Percentiles rank a stretch among this genome's conserved stretches.
Evolutionary conservation across 2,329 filamentous ascomycete genomes (phyloP).

Genomic region (Coleophoma cylindrospora): DNA sequence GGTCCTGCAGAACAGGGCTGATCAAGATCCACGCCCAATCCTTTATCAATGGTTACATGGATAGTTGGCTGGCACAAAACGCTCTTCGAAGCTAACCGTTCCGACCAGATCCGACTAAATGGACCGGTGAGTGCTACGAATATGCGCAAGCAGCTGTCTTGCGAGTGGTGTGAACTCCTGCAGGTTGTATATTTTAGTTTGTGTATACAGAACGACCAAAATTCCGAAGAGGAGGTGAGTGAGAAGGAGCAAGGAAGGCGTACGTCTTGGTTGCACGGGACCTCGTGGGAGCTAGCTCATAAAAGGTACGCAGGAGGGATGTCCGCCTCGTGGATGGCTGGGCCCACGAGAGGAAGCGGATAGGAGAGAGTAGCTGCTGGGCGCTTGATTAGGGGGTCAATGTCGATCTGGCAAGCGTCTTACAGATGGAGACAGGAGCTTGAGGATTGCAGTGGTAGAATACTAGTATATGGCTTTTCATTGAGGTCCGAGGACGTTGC

Average conservation of each 20-base stretch:
- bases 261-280: constrained; percentile 18
- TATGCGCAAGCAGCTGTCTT: constrained; percentile 14
- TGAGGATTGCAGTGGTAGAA: constrained; percentile 15
- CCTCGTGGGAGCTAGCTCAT: constrained; percentile 14
- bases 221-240: constrained; percentile 16
- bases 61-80: constrained; percentile 1
- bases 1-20: constrained; percentile 27
- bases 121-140: constrained; percentile 14
- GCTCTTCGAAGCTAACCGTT: constrained; percentile 14
- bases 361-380: constrained; percentile 9
- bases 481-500: constrained; percentile 21
- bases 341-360: constrained; percentile 16
- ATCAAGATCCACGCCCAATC: constrained; percentile 26
- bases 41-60: constrained; percentile 25
- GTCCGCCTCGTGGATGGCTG: constrained; percentile 20
- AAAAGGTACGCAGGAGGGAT: constrained; percentile 7
- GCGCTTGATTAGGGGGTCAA: constrained; percentile 24
- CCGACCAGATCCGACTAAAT: constrained; percentile 12
- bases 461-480: constrained; percentile 34
- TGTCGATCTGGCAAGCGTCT: constrained; percentile 17
- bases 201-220: constrained; percentile 1
- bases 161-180: constrained; percentile 13
- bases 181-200: constrained; percentile 14
- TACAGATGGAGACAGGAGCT: constrained; percentile 19
- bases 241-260: constrained; percentile 7